These are phyloP conservation scores for Echinochloa phyllopogon DNA, from an alignment of 176 grass and related monocot genomes.

Conservation along the genomic window DNA sequence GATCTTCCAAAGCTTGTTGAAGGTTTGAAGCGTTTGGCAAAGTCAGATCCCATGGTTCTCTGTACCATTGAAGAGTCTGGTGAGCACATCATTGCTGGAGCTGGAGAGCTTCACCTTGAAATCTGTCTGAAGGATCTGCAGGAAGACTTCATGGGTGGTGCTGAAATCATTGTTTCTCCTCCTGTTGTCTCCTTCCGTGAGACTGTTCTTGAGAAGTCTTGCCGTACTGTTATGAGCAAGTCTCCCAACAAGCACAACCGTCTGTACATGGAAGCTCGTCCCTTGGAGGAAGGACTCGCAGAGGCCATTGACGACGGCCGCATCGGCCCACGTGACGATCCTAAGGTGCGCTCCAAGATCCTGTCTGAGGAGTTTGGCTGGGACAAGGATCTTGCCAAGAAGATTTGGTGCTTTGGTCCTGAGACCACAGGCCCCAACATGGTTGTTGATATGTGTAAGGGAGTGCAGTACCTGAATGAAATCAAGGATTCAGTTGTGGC, in stretches of 20 bases:
- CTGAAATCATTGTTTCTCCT: conserved; percentile 66
- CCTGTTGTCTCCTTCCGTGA: conserved; percentile 89
- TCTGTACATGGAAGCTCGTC: conserved; percentile 76
- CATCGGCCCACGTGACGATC: conserved; percentile 81
- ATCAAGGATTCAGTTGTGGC: conserved; percentile 87
- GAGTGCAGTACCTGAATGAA: conserved; percentile 84
- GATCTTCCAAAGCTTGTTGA: conserved; percentile 5
- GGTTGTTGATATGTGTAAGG: conserved; percentile 84
- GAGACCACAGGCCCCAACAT: conserved; percentile 75
- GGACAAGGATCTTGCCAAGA: conserved; percentile 90
- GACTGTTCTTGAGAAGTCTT: conserved; percentile 74
- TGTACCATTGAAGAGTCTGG: conserved; percentile 49
- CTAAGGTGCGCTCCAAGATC: conserved; percentile 74
- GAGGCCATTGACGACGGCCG: conserved; percentile 72
- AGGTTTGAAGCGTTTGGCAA: conserved; percentile 58
- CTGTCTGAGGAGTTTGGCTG: conserved; percentile 76
- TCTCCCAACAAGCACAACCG: conserved; percentile 84
- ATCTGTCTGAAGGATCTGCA: conserved; percentile 83
- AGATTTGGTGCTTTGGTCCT: conserved; percentile 90
- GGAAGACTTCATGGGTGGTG: conserved; percentile 82
- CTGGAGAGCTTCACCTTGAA: conserved; percentile 78
- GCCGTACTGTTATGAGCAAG: conserved; percentile 81
- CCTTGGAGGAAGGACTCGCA: conserved; percentile 65
- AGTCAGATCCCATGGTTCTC: conserved; percentile 30
- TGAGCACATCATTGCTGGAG: conserved; percentile 76